Evolutionary conservation across 2,329 filamentous ascomycete genomes (phyloP).

Genomic region (Alternaria novae-zelandiae): DNA sequence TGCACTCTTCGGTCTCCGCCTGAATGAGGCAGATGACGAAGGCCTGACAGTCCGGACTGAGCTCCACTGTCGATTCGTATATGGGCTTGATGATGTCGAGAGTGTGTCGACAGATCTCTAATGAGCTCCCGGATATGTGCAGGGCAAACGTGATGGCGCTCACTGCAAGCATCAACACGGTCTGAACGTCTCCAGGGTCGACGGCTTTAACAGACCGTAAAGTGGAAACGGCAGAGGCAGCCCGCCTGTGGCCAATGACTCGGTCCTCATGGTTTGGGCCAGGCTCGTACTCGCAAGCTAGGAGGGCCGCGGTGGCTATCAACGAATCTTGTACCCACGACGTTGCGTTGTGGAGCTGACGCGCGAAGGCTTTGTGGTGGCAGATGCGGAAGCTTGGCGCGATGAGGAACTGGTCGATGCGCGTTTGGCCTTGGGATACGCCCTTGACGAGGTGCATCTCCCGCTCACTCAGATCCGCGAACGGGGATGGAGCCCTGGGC

Average conservation of each 20-base stretch:
- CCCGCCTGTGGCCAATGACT: slow-evolving; percentile 4
- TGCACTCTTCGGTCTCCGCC: slow-evolving; percentile 3
- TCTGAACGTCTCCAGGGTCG: neutral
- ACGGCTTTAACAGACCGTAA: neutral
- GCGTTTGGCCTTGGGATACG: slow-evolving; percentile 4
- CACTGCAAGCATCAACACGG: slow-evolving; percentile 2
- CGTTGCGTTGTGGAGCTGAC: slow-evolving; percentile 3
- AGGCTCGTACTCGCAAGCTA: slow-evolving; percentile 5
- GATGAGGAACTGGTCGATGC: slow-evolving; percentile 9
- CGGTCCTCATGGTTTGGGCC: neutral
- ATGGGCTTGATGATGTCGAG: slow-evolving; percentile 5
- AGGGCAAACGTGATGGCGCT: slow-evolving; percentile 9
- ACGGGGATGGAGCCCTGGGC: neutral
- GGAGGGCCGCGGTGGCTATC: slow-evolving; percentile 8
- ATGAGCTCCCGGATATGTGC: slow-evolving; percentile 3
- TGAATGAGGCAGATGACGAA: slow-evolving; percentile 7
- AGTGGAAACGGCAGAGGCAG: slow-evolving; percentile 4
- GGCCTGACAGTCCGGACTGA: slow-evolving; percentile 1
- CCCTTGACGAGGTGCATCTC: slow-evolving; percentile 5
- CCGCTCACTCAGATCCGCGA: slow-evolving; percentile 2
- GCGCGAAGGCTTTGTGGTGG: slow-evolving; percentile 10
- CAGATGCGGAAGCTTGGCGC: slow-evolving; percentile 3
- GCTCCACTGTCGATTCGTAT: neutral
- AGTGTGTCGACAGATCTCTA: slow-evolving; percentile 1
- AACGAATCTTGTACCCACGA: slow-evolving; percentile 3